A percentile compares a stretch with the other conserved stretches of the same genome.
phyloP scores from a whole-genome alignment of 495 filamentous ascomycete species.

The Tuber melanosporum region DNA sequence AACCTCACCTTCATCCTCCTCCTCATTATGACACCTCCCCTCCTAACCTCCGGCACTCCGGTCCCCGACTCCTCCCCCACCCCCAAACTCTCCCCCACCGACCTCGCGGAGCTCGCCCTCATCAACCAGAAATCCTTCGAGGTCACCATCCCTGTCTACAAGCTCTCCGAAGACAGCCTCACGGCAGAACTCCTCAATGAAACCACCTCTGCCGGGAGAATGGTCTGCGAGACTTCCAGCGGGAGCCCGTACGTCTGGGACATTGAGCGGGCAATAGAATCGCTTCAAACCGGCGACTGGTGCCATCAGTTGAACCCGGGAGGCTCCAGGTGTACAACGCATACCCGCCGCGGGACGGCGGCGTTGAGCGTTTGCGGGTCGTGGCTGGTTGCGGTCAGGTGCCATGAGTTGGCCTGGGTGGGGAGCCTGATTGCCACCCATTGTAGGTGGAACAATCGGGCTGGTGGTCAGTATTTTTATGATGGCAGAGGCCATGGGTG shows the following conservation, averaged over 20 bases:
- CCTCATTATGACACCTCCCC: constrained; percentile 1
- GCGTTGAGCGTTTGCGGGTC: neutral
- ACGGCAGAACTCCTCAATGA: neutral
- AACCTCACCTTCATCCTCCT: neutral
- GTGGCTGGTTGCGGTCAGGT: neutral
- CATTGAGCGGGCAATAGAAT: neutral
- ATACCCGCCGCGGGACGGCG: neutral
- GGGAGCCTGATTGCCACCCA: neutral
- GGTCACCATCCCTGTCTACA: neutral
- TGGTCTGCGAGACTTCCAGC: neutral
- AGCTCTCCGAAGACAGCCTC: neutral
- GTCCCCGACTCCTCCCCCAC: neutral
- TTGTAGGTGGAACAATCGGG: neutral
- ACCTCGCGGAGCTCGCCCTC: neutral
- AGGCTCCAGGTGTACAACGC: neutral
- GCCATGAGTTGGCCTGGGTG: neutral
- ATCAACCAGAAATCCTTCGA: neutral
- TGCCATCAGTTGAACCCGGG: neutral
- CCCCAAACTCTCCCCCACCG: neutral
- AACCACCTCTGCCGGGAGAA: neutral
- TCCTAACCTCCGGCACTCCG: constrained; percentile 18
- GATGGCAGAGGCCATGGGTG: neutral
- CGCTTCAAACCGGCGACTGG: neutral
- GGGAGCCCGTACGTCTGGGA: neutral
- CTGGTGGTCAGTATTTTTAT: neutral